Evolutionary conservation across 2,329 filamentous ascomycete species (phyloP), one percentile per base, ranked within the genome.

Genomic region (Nothomitra cinnamomea): DNA sequence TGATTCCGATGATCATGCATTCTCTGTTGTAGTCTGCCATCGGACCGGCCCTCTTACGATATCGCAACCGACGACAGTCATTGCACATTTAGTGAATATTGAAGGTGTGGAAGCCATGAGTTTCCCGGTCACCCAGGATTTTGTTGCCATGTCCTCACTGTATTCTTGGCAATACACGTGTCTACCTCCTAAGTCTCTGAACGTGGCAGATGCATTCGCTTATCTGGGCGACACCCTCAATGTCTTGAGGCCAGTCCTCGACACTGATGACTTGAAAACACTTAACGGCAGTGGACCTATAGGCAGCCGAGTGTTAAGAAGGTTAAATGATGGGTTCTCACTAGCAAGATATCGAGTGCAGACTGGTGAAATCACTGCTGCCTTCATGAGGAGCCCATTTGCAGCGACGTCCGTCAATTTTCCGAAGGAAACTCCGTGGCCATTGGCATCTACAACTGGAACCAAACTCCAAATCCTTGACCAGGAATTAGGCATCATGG

Each of bases 161-260:
- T 56, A 67, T 47, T 67, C 64, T 48, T 74, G 71, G 71, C 62
- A 59, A 4, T 72, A 72, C 52, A 67, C 63, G 0, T 57, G 59
- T 2, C 49, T 66, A 1, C 69, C 70, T 0, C 60, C 67, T 0
- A 55, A 60, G 0, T 56, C 60, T 0, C 57, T 69, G 47, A 68
- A 69, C 54, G 62, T 70, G 0, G 54, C 50, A 0, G 65, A 69
- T 53, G 71, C 71, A 2, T 22, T 45, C 19, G 15, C 4, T 17
- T 10, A 4, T 21, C 3, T 45, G 4, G 41, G 8, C 6, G 15
- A 4, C 10, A 22, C 21, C 17, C 21, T 6, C 4, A 17, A 45
- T 17, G 3, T 5, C 6, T 22, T 45, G 17, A 45, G 17, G 17
- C 4, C 40, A 4, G 40, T 4, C 5, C 5, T 4, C 40, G 5